Evolutionary conservation across 2,329 filamentous ascomycete genomes (phyloP), one percentile per base, ranked within the genome.

Genomic region (Clonostachys rosea): DNA sequence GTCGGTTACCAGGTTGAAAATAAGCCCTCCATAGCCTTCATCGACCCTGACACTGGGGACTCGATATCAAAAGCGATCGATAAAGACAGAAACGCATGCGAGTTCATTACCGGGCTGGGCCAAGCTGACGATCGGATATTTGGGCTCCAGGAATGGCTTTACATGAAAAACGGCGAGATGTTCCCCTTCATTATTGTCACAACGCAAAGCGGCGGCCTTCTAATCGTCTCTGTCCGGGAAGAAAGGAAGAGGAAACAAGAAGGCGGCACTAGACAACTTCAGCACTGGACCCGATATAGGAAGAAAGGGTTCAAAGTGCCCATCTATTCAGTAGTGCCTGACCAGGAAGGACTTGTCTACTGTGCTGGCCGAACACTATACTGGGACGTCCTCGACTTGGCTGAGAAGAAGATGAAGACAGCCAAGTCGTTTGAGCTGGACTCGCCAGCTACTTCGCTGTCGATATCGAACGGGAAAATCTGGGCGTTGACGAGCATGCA

Each of bases 141-240:
- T 40, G 73, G 78, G 2, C 61, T 91, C 8, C 62, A 76, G 2
- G 82, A 88, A 50, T 91, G 87, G 87, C 61, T 71, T 6, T 81
- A 79, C 51, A 65, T 69, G 34, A 78, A 79, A 47, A 72, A 79
- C 36, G 71, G 70, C n/a, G 79, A 76, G 47, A 73, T 65, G 0
- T 86, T 84, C 62, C 73, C 78, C 2, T 86, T 83, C 57, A 69
- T 89, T 34, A 71, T 89, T 13, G 74, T 87, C 11, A 73, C 78
- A 5, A 80, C 79, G 1, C 71, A 70, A 34, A 65, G 66, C 10
- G 81, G 82, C 2, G 68, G 73, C 6, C 64, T 87, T 12, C 56
- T 83, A 17, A 71, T 87, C 8, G 70, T 84, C 13, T 76, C 78
- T 2, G 69, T 76, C 36, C 51, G 47, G 30, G 42, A 43, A 12